Conservation (phyloP, 257 asterid species). For the Lavandula angustifolia region DNA sequence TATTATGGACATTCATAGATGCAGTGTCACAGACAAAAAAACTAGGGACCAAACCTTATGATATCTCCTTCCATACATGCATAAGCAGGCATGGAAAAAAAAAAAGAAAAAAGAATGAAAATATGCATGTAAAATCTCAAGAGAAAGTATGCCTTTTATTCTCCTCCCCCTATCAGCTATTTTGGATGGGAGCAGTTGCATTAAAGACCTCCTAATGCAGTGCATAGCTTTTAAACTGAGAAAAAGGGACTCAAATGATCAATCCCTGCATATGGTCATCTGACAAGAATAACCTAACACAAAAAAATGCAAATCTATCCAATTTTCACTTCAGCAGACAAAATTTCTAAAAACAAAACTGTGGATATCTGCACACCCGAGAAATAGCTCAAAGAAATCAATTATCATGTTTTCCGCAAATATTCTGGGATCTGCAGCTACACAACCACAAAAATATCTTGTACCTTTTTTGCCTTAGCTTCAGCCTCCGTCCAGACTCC, state of each 20-base stretch:
- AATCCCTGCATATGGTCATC: background rate
- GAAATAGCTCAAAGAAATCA: constrained; percentile 9
- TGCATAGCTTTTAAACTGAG: too few species aligned
- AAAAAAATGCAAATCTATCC: background rate
- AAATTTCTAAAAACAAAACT: background rate
- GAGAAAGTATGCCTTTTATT: too few species aligned
- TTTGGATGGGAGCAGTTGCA: too few species aligned
- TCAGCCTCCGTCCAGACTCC: constrained; percentile 95
- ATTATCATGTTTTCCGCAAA: constrained; percentile 3
- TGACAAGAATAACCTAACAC: background rate
- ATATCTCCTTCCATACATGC: background rate
- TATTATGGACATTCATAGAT: background rate
- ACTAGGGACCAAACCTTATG: background rate
- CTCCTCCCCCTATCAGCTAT: too few species aligned
- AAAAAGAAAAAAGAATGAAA: background rate
- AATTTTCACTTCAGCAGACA: background rate
- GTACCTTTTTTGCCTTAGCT: constrained; percentile 84
- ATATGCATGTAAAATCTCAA: too few species aligned
- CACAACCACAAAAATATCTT: background rate
- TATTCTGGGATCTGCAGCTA: constrained; percentile 10
- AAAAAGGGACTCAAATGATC: background rate
- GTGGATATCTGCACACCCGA: background rate
- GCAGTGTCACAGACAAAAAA: background rate
- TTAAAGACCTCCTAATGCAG: too few species aligned
- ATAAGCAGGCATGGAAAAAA: background rate